These are phyloP conservation scores for Lactarius sp. DNA, from an alignment of 768 basidiomycete genomes.

Conservation along the genomic window DNA sequence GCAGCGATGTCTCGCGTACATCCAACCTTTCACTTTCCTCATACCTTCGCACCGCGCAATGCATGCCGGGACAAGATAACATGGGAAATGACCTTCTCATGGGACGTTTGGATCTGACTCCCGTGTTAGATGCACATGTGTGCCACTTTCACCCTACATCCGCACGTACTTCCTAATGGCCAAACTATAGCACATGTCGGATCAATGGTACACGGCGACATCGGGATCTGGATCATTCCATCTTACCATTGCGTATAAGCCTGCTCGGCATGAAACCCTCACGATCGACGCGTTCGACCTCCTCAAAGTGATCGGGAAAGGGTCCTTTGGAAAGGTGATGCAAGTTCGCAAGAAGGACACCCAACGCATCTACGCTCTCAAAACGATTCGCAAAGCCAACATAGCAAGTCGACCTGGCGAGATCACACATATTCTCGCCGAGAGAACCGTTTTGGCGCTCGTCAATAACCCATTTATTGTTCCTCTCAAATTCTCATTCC, in stretches of 20 bases:
- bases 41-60: slow-evolving; percentile 80
- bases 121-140: slow-evolving; percentile 74
- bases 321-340: slow-evolving; percentile 98
- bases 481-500: slow-evolving; percentile 98
- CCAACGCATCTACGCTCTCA: slow-evolving; percentile 93
- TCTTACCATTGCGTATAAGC: slow-evolving; percentile 92
- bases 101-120: slow-evolving; percentile 87
- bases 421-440: slow-evolving; percentile 96
- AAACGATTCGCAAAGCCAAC: slow-evolving; percentile 97
- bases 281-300: slow-evolving; percentile 97
- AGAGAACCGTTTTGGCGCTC: slow-evolving; percentile 92
- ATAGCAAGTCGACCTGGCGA: slow-evolving; percentile 95
- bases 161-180: slow-evolving; percentile 8
- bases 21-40: slow-evolving; percentile 90
- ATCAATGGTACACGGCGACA: slow-evolving; percentile 85
- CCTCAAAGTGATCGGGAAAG: slow-evolving; percentile 97
- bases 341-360: slow-evolving; percentile 99
- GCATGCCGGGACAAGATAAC: slow-evolving; percentile 72
- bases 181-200: slow-evolving; percentile 62
- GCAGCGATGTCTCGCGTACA: slow-evolving; percentile 89
- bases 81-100: slow-evolving; percentile 98
- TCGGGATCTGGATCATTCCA: slow-evolving; percentile 90
- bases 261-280: slow-evolving; percentile 72
- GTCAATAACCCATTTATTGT: slow-evolving; percentile 99
- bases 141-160: slow-evolving; percentile 28